A percentile compares a stretch with the other conserved stretches of the same genome.
These are phyloP conservation scores for Fusarium scirpi DNA, from an alignment of 2,329 filamentous ascomycete genomes.

Conservation along the genomic window DNA sequence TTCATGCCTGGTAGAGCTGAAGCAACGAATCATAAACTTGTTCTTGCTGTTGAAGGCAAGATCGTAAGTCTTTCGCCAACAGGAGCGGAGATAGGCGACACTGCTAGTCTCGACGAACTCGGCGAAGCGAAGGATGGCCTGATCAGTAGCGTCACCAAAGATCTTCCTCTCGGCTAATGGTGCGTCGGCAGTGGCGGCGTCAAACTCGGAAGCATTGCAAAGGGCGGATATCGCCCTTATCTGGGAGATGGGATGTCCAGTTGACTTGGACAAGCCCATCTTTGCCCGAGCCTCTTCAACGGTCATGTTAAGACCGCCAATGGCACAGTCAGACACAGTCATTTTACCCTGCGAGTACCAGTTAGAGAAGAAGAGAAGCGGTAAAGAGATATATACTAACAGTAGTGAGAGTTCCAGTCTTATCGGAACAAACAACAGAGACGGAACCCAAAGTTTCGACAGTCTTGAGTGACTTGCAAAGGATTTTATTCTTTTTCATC, in stretches of 20 bases:
- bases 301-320: conserved; percentile 64
- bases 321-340: conserved; percentile 76
- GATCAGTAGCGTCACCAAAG: conserved; percentile 81
- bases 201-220: conserved; percentile 82
- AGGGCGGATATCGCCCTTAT: conserved; percentile 72
- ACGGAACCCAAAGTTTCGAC: conserved; percentile 81
- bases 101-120: conserved; percentile 63
- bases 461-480: conserved; percentile 84
- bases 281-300: conserved; percentile 63
- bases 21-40: conserved; percentile 76
- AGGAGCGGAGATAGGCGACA: conserved; percentile 68
- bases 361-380: background rate
- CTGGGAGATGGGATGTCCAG: conserved; percentile 62
- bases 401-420: conserved; percentile 76
- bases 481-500: conserved; percentile 80
- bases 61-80: conserved; percentile 75
- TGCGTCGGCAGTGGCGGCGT: conserved; percentile 69
- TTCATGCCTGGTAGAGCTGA: conserved; percentile 46
- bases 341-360: conserved; percentile 71
- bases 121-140: conserved; percentile 78
- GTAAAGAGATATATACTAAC: conserved; percentile 14
- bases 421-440: conserved; percentile 80
- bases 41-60: conserved; percentile 86
- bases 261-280: conserved; percentile 43
- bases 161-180: conserved; percentile 73